Conservation (phyloP, 2,329 filamentous ascomycete genomes). For the Pyrenophora graminea region DNA sequence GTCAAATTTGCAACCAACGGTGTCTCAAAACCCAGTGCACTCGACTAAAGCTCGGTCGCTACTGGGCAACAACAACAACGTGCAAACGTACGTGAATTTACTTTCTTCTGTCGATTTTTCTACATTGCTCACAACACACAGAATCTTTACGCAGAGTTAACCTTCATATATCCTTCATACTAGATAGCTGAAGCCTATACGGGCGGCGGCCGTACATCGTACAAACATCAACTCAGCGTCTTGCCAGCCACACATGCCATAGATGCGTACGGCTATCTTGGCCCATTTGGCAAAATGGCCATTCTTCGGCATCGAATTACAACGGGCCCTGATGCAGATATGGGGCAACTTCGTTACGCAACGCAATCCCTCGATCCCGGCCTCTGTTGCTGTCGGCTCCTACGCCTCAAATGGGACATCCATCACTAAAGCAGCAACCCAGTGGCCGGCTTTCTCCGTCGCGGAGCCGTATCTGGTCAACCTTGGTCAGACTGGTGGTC, state of each 20-base stretch:
- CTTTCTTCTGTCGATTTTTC: no score
- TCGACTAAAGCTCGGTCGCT: slow-evolving; percentile 55
- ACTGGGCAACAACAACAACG: slow-evolving; percentile 62
- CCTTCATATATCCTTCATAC: slow-evolving; percentile 61
- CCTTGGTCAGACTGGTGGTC: slow-evolving; percentile 24
- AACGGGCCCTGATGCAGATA: slow-evolving; percentile 4
- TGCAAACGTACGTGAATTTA: slow-evolving; percentile 25
- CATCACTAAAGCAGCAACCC: neutral
- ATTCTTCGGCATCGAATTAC: neutral
- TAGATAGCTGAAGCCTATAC: slow-evolving; percentile 58
- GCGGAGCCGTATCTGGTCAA: slow-evolving; percentile 3
- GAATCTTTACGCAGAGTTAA: slow-evolving; percentile 60
- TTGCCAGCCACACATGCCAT: slow-evolving; percentile 22
- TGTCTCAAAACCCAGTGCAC: slow-evolving; percentile 49
- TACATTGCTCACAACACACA: slow-evolving; percentile 49
- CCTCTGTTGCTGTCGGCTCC: neutral
- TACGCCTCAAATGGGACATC: neutral
- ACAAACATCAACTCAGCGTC: slow-evolving; percentile 30
- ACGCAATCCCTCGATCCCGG: slow-evolving; percentile 1
- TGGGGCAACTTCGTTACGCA: slow-evolving; percentile 16
- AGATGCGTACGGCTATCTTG: slow-evolving; percentile 25
- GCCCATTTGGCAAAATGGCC: slow-evolving; percentile 1
- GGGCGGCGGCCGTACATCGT: slow-evolving; percentile 4
- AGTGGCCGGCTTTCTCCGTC: slow-evolving; percentile 9
- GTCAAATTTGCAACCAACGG: slow-evolving; percentile 42